Base-by-base conservation (phyloP, 345 rosid genomes). In the Hypericum perforatum region DNA sequence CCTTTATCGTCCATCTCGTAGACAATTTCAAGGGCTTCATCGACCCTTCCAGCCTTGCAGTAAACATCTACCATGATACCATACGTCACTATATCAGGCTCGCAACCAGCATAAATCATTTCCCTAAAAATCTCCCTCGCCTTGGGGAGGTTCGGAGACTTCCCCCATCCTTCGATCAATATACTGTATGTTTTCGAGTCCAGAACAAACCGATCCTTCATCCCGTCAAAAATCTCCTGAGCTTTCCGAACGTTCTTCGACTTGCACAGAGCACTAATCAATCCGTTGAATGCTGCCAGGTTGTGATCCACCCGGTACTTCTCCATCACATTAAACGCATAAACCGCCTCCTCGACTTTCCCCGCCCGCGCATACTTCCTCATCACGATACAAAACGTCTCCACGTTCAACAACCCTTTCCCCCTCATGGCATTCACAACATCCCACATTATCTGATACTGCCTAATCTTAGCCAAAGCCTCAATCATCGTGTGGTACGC, bases 91-190 rank as follows among this genome's bases (percentile, higher is more conserved):
- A 84, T 75, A 75, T 90, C 97, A 5, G 94, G 96, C 12, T 67
- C 29, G 54, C 96, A 90, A 37, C 91, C 89, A 11, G 49, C 51
- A 11, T 73, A 63, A 38, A 79, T 65, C 97, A 86, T 90, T 56
- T 82, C 94, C 54, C 71, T 54, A 52, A 82, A 90, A 57, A 78
- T 68, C 64, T 80, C 89, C 69, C 97, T 77, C 0, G 94, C 94
- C 73, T 79, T 90, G 4, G 91, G 89, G 57, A 90, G 69, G 50
- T 90, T 86, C 0, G 96, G 97, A 49, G 74, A 84, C 61, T 73
- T 86, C 16, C 96, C 97, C 97, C 97, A 90, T 22, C 94, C 97
- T 14, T 76, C 89, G 66, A 86, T 66, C 81, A 90, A 60, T 69
- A 90, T 84, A 53, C 96, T 90, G 63, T 76, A 90, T 5, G 96